phyloP scores from a whole-genome alignment of 257 asterid species.

The Solanum clarkiae region DNA sequence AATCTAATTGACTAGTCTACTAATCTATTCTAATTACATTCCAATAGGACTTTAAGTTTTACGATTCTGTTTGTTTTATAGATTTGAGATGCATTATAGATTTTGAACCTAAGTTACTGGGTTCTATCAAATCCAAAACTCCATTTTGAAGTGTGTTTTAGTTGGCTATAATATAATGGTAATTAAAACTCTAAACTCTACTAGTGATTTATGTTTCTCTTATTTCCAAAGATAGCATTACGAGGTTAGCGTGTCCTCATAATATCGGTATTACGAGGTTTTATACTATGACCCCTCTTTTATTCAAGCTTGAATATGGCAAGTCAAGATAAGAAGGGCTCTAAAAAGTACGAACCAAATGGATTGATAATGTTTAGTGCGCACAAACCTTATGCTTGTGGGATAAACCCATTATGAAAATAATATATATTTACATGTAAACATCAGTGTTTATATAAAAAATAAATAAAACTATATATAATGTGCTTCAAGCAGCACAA shows the following conservation, averaged over 20 bases:
- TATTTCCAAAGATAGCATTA: background rate
- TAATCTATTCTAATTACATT: no score
- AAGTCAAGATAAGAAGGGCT: background rate
- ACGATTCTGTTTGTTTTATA: background rate
- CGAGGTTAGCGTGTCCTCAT: no score
- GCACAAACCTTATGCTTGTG: background rate
- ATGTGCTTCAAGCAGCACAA: no score
- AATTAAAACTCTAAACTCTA: no score
- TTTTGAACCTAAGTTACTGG: background rate
- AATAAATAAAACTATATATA: no score
- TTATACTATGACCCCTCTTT: background rate
- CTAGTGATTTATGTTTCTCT: background rate
- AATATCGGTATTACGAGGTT: no score
- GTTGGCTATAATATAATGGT: background rate
- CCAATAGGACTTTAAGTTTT: background rate
- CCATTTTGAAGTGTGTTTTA: constrained; percentile 11
- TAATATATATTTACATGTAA: no score
- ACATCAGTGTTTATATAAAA: background rate
- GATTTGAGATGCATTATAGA: background rate
- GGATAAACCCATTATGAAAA: no score
- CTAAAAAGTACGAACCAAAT: background rate
- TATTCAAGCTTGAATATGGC: background rate
- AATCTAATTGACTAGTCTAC: no score
- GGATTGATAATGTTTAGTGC: background rate
- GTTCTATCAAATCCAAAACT: background rate